phyloP scores from a whole-genome alignment of 768 basidiomycete species.

The Pulveroboletus frians region DNA sequence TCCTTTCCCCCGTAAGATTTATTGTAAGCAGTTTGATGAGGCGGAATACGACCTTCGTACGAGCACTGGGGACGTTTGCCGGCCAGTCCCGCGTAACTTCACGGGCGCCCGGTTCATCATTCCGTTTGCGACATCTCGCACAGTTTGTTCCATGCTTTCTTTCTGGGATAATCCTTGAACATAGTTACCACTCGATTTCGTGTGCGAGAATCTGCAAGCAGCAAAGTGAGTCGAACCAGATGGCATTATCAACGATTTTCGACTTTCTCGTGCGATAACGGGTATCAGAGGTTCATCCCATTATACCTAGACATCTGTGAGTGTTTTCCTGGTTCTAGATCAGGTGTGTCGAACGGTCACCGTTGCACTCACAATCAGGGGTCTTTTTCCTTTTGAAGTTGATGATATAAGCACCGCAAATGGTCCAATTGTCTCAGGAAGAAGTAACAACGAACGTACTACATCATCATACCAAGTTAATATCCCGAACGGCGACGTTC shows the following conservation, averaged over 20 bases:
- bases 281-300: not conserved
- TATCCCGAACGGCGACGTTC: not conserved
- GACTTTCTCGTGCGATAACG: not conserved
- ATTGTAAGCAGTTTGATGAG: constrained; percentile 27
- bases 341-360: no score
- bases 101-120: constrained; percentile 3
- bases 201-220: not conserved
- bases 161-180: constrained; percentile 1
- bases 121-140: not conserved
- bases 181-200: not conserved
- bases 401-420: constrained; percentile 7
- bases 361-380: not conserved
- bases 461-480: not conserved
- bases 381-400: not conserved
- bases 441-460: not conserved
- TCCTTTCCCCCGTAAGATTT: constrained; percentile 15
- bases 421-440: constrained; percentile 3
- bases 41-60: constrained; percentile 26
- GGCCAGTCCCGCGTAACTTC: constrained; percentile 8
- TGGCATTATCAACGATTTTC: not conserved
- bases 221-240: not conserved
- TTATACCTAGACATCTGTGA: not conserved
- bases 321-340: not conserved
- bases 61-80: constrained; percentile 15
- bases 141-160: constrained; percentile 2